Evolutionary conservation across 352 stramenopile genomes (phyloP).

Genomic region (Phytopythium kandeliae): DNA sequence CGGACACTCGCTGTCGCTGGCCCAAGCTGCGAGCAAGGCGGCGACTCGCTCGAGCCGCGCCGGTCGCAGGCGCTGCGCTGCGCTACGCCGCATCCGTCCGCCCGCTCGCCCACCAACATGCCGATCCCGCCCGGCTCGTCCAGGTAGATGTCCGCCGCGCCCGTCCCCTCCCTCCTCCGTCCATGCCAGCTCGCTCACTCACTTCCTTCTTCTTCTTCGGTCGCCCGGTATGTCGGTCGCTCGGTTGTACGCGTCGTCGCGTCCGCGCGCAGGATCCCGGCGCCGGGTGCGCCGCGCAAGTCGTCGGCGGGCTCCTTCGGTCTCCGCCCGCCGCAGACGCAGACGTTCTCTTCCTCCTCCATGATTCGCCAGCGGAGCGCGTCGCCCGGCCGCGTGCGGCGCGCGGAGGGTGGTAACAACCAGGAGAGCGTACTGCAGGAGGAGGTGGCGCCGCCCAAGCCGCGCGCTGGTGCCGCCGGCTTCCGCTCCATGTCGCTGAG

Average conservation of each 20-base stretch:
- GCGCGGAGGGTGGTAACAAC: no score
- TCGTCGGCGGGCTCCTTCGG: background rate
- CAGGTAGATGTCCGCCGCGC: background rate
- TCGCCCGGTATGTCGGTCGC: background rate
- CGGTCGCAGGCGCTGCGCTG: no score
- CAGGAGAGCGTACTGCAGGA: background rate
- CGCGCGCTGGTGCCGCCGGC: constrained; percentile 5
- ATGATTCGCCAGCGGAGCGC: background rate
- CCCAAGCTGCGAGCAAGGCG: no score
- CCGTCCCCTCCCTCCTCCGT: no score
- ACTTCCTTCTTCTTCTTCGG: background rate
- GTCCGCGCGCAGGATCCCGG: constrained; percentile 10
- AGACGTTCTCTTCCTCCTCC: no score
- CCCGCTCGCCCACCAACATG: no score
- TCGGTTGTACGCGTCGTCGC: background rate
- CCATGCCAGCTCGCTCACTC: background rate
- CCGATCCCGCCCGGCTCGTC: constrained; percentile 2
- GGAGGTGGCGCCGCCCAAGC: constrained; percentile 10
- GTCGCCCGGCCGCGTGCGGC: no score
- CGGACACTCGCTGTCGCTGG: no score
- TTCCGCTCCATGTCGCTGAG: constrained; percentile 1
- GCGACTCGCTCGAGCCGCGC: no score
- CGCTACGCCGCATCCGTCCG: no score
- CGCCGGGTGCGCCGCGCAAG: constrained; percentile 15
- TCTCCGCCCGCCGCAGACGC: constrained; percentile 12